A percentile compares a stretch with the other conserved stretches of the same genome.
phyloP scores from a whole-genome alignment of 768 basidiomycete genomes.

The Asterophora lycoperdoides region DNA sequence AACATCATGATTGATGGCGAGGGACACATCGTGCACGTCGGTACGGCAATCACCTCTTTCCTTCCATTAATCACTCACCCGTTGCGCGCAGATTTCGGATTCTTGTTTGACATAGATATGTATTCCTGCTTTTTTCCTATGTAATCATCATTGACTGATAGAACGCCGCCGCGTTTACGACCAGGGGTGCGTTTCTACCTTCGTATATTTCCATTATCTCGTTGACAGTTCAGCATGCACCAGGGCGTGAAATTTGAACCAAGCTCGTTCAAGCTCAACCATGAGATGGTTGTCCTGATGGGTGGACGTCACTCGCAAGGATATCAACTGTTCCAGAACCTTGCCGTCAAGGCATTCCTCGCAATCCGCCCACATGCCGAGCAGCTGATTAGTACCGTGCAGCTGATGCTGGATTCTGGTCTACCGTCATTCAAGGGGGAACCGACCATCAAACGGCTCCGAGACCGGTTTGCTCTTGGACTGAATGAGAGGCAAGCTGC shows the following conservation, averaged over 20 bases:
- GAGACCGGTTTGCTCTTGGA: conserved; percentile 80
- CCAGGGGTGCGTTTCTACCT: conserved; percentile 53
- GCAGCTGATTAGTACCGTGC: conserved; percentile 82
- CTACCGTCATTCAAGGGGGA: conserved; percentile 98
- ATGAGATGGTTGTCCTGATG: conserved; percentile 98
- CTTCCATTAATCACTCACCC: not conserved
- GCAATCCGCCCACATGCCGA: conserved; percentile 93
- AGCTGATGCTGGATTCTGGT: conserved; percentile 92
- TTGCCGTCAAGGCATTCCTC: conserved; percentile 95
- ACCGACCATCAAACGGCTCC: conserved; percentile 78
- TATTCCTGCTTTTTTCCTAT: conserved; percentile 23
- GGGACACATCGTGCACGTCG: conserved; percentile 95
- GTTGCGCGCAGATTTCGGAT: conserved; percentile 75
- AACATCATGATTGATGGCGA: conserved; percentile 99
- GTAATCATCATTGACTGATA: conserved; percentile 21
- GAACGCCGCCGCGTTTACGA: conserved; percentile 38
- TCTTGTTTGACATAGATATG: conserved; percentile 98
- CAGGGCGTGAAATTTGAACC: conserved; percentile 99
- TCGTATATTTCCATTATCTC: conserved; percentile 4
- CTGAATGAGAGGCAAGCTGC: conserved; percentile 89
- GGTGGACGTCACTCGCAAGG: conserved; percentile 93
- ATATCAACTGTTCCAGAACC: conserved; percentile 88
- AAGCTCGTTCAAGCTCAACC: conserved; percentile 95
- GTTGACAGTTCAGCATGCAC: not conserved
- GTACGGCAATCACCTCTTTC: conserved; percentile 38